These are phyloP conservation scores for Neopestalotiopsis sp. DNA, from an alignment of 2,329 filamentous ascomycete species.

Conservation along the genomic window DNA sequence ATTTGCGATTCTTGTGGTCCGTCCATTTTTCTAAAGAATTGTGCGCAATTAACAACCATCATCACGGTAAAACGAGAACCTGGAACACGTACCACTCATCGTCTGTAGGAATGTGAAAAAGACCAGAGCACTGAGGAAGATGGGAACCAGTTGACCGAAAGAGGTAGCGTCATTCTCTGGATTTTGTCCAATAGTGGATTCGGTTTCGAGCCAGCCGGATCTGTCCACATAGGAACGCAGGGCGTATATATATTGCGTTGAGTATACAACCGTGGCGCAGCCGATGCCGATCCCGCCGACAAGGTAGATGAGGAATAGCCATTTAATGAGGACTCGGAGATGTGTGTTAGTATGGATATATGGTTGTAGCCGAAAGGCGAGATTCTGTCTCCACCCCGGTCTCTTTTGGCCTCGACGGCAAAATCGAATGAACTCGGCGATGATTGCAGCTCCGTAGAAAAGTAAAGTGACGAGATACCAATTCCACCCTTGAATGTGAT, in stretches of 20 bases:
- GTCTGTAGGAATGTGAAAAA: conserved; percentile 37
- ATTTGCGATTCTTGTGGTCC: conserved; percentile 21
- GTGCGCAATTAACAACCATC: not conserved
- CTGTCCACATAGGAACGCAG: conserved; percentile 33
- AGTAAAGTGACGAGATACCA: conserved; percentile 29
- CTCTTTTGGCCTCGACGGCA: conserved; percentile 24
- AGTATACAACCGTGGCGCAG: conserved; percentile 24
- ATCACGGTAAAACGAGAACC: not conserved
- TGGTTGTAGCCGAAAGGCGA: conserved; percentile 19
- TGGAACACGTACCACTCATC: conserved; percentile 29
- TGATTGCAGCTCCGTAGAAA: conserved; percentile 29
- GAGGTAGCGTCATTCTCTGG: conserved; percentile 37
- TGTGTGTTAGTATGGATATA: conserved; percentile 16
- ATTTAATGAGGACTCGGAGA: conserved; percentile 19
- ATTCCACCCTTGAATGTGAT: conserved; percentile 32
- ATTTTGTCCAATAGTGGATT: conserved; percentile 22
- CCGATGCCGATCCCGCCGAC: conserved; percentile 30
- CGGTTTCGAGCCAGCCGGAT: conserved; percentile 29
- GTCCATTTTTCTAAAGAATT: conserved; percentile 26
- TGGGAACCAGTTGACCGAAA: conserved; percentile 42
- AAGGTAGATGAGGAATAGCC: conserved; percentile 27
- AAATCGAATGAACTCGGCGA: conserved; percentile 28
- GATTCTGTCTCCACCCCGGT: conserved; percentile 23
- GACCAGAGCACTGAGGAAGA: conserved; percentile 35
- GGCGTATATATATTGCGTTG: conserved; percentile 30